Percentiles rank a stretch among this genome's conserved stretches.
Conservation (phyloP, 371 early-diverging fungal genomes). For the Lichtheimia corymbifera region DNA sequence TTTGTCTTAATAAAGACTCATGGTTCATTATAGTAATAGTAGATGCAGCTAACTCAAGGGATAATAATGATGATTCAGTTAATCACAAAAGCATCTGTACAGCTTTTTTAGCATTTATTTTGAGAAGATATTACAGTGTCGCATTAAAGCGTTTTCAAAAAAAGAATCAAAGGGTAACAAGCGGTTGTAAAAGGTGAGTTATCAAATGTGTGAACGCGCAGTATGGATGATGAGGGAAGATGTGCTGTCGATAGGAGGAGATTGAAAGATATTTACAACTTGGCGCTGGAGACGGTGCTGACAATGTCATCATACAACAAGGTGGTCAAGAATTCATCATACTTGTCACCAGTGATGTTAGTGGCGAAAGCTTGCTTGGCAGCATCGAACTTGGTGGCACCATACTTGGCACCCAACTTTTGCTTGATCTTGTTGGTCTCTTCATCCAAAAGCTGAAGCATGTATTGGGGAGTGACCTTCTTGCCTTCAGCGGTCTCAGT, state of each 20-base stretch:
- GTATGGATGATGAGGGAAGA: neutral
- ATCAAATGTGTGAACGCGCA: neutral
- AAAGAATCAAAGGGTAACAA: no score
- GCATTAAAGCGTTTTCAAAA: no score
- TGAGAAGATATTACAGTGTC: no score
- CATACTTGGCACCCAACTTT: slow-evolving; percentile 64
- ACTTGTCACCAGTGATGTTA: slow-evolving; percentile 76
- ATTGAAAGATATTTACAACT: slow-evolving; percentile 15
- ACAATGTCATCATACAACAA: slow-evolving; percentile 75
- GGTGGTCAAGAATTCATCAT: slow-evolving; percentile 90
- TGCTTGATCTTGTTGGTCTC: slow-evolving; percentile 74
- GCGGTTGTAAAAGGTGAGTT: slow-evolving; percentile 1
- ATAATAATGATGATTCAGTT: no score
- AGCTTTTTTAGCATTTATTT: no score
- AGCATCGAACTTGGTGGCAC: slow-evolving; percentile 65
- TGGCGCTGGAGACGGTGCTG: slow-evolving; percentile 15
- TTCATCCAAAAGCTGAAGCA: slow-evolving; percentile 80
- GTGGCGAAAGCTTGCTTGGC: slow-evolving; percentile 77
- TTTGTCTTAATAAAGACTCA: no score
- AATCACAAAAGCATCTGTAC: no score
- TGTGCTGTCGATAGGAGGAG: slow-evolving; percentile 1
- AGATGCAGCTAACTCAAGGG: no score
- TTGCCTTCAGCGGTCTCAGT: slow-evolving; percentile 81
- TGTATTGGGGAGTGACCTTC: slow-evolving; percentile 72
- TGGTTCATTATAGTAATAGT: no score